Base-by-base conservation (phyloP, 306 rosid genomes). In the Benincasa hispida region DNA sequence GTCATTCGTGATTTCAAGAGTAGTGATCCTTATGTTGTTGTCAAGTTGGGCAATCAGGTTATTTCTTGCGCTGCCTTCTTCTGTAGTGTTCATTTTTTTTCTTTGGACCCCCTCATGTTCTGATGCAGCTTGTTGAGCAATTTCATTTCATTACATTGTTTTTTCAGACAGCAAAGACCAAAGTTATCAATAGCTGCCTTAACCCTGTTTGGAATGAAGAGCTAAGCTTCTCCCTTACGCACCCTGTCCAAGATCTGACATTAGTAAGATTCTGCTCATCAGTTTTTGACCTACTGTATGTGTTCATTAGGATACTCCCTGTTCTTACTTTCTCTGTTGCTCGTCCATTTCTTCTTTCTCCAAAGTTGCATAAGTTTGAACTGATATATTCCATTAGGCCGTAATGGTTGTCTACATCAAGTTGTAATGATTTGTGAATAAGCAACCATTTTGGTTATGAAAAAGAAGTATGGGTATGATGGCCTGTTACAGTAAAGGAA, bases 121-220 rank as follows among this genome's bases (percentile, higher is more conserved):
- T 32, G 1, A 53, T 76, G 76, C 30, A 35, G 8, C 60, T 69
- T 66, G 76, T 77, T 76, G 6, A 62, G 12, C 76, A 67, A 68
- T 72, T 87, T 35, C 11, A 81, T 70, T 39, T 6, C 17, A 56
- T 83, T 18, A 60, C 73, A 81, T 69, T 87, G 61, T 83, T 85
- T 79, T 68, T 47, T 50, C 95, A 94, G 99, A 86, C 88, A 25
- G 93, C 96, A 34, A 94, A 92, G 88, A 94, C 99, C 51, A 92
- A 86, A 86, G 99, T 94, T 75, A 94, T 94, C 78, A 82, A 92
- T 59, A 89, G 98, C 77, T 94, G 97, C 84, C 91, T 94, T 76
- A 87, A 92, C 85, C 99, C 99, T 9, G 92, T 94, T 76, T 94
- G 99, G 99, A 94, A 94, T 84, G 99, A 94, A 82, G 99, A 92